These are phyloP conservation scores for Sistotremastrum suecicum DNA, from an alignment of 768 basidiomycete genomes.

Conservation along the genomic window DNA sequence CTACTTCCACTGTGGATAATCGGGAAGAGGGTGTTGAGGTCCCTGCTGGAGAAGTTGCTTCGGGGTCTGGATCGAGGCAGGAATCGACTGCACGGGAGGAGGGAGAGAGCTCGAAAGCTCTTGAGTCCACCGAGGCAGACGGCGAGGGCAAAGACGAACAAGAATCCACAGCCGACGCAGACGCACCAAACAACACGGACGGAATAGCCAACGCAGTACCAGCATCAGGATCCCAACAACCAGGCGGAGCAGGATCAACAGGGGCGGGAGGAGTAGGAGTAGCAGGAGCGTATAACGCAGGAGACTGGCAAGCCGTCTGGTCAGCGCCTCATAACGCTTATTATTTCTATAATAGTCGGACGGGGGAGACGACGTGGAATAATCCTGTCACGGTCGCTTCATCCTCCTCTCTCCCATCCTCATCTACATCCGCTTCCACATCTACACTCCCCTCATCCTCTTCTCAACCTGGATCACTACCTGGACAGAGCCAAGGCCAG, in stretches of 20 bases:
- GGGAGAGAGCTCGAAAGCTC: too few species aligned
- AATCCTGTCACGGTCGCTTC: slow-evolving; percentile 53
- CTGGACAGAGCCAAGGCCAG: background rate
- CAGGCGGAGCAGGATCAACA: too few species aligned
- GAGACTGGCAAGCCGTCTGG: slow-evolving; percentile 70
- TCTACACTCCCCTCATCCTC: slow-evolving; percentile 12
- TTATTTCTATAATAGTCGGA: slow-evolving; percentile 69
- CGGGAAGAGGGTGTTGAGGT: too few species aligned
- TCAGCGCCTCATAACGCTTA: slow-evolving; percentile 67
- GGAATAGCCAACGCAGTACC: slow-evolving; percentile 82
- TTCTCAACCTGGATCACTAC: slow-evolving; percentile 5
- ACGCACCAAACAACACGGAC: slow-evolving; percentile 82
- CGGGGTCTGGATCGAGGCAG: too few species aligned
- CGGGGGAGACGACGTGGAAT: slow-evolving; percentile 72
- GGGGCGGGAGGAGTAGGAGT: too few species aligned
- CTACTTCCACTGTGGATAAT: too few species aligned
- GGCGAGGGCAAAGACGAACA: too few species aligned
- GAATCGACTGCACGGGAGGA: too few species aligned
- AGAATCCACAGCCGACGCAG: too few species aligned
- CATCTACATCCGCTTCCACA: slow-evolving; percentile 13
- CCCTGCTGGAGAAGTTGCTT: too few species aligned
- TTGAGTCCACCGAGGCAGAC: too few species aligned
- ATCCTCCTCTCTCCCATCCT: slow-evolving; percentile 16
- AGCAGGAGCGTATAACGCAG: background rate
- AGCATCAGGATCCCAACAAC: too few species aligned